Conservation (phyloP, 805 yeast species). For the Myxozyma geophila region DNA sequence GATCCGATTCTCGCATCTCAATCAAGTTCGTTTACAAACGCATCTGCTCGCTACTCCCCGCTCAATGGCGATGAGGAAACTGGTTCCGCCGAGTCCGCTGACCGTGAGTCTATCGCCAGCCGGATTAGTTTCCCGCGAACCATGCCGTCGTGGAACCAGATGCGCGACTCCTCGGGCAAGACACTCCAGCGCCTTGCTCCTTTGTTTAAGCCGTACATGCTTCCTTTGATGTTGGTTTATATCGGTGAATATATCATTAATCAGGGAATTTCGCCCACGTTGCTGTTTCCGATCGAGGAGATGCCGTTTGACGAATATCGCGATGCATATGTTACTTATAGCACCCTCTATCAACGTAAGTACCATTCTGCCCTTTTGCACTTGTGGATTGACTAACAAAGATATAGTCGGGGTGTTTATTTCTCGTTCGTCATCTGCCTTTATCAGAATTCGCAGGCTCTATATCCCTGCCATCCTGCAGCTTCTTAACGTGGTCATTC, state of each 20-base stretch:
- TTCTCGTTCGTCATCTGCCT: constrained; percentile 79
- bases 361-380: neutral
- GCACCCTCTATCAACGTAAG: constrained; percentile 74
- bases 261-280: constrained; percentile 89
- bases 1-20: constrained; percentile 28
- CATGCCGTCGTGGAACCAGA: constrained; percentile 13
- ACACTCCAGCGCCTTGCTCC: constrained; percentile 42
- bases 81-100: neutral
- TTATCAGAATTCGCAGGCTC: constrained; percentile 62
- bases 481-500: constrained; percentile 60
- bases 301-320: constrained; percentile 74
- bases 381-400: constrained; percentile 1
- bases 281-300: constrained; percentile 72
- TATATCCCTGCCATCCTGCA: constrained; percentile 72
- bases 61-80: constrained; percentile 19
- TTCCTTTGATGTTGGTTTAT: constrained; percentile 84
- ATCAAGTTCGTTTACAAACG: constrained; percentile 22
- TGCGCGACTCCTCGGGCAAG: constrained; percentile 12
- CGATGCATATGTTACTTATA: constrained; percentile 89
- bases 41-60: constrained; percentile 13
- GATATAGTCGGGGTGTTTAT: constrained; percentile 76
- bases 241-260: constrained; percentile 85
- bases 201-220: constrained; percentile 59
- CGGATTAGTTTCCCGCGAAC: constrained; percentile 14
- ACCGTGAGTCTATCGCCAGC: constrained; percentile 18